A percentile compares a stretch with the other conserved stretches of the same genome.
phyloP scores from a whole-genome alignment of 1,139 yeast species.

The Kodamaea sp. region DNA sequence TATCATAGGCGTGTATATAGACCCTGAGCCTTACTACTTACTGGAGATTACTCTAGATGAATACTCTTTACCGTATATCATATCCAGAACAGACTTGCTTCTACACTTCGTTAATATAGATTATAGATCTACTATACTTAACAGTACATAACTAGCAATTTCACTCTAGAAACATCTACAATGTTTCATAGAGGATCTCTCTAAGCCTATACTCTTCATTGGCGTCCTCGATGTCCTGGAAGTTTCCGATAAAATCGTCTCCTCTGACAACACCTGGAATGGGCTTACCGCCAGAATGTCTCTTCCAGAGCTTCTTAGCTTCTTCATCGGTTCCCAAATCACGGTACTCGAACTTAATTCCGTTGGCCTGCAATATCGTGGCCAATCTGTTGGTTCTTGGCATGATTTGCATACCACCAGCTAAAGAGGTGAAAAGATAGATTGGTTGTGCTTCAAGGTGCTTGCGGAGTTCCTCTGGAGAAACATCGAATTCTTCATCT shows the following conservation, averaged over 20 bases:
- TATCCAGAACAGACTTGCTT: no score
- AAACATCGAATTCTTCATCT: constrained; percentile 37
- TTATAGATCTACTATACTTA: no score
- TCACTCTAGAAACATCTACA: no score
- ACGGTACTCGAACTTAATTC: constrained; percentile 63
- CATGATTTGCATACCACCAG: constrained; percentile 85
- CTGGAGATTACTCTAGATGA: no score
- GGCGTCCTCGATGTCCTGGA: constrained; percentile 79
- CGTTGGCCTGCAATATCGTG: constrained; percentile 76
- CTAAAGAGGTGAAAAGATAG: constrained; percentile 80
- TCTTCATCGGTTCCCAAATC: constrained; percentile 89
- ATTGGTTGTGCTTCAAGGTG: constrained; percentile 59
- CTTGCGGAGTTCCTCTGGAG: constrained; percentile 48
- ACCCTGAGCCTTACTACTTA: no score
- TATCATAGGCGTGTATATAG: no score
- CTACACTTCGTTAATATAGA: no score
- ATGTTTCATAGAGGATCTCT: constrained; percentile 54
- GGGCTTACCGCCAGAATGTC: constrained; percentile 69
- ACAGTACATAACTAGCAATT: no score
- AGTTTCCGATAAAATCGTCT: constrained; percentile 83
- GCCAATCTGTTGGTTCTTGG: constrained; percentile 78
- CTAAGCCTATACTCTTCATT: constrained; percentile 78
- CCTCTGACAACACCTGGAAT: constrained; percentile 94
- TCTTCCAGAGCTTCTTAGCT: constrained; percentile 84
- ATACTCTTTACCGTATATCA: no score